These are phyloP conservation scores for Cladosporium oxysporum DNA, from an alignment of 2,329 filamentous ascomycete genomes.

Conservation along the genomic window DNA sequence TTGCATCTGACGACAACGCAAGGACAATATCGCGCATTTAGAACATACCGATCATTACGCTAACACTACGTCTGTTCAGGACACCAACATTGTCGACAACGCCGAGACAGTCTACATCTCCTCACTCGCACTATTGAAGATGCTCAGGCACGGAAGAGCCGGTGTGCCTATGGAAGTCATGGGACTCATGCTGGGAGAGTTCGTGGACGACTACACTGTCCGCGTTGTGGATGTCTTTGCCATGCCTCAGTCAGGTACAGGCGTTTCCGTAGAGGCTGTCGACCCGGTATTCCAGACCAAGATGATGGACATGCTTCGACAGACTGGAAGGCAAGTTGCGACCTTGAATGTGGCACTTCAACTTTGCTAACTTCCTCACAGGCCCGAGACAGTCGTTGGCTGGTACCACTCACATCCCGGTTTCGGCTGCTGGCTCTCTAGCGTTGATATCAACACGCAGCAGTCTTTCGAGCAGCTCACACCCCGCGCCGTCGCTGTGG, in stretches of 20 bases:
- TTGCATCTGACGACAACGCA: neutral
- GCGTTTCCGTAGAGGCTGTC: conserved; percentile 96
- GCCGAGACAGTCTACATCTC: conserved; percentile 99
- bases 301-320: conserved; percentile 99
- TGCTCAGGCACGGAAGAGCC: conserved; percentile 94
- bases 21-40: neutral
- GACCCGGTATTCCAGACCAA: conserved; percentile 99
- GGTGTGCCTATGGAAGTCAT: conserved; percentile 99
- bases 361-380: conserved; percentile 41
- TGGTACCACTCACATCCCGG: conserved; percentile 99
- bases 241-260: conserved; percentile 98
- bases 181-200: conserved; percentile 98
- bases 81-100: conserved; percentile 95
- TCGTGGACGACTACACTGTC: conserved; percentile 98
- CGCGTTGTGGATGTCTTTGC: conserved; percentile 98
- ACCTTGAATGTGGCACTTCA: neutral
- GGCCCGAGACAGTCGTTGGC: conserved; percentile 94
- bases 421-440: conserved; percentile 98
- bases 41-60: conserved; percentile 14
- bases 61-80: conserved; percentile 55
- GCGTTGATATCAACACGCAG: conserved; percentile 98
- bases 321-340: conserved; percentile 79
- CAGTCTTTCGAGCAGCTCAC: conserved; percentile 99
- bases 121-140: conserved; percentile 93
- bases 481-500: conserved; percentile 92